Percentiles rank a stretch among this genome's conserved stretches.
phyloP scores from a whole-genome alignment of 176 grass and related monocot species.

The Carex cristatella region DNA sequence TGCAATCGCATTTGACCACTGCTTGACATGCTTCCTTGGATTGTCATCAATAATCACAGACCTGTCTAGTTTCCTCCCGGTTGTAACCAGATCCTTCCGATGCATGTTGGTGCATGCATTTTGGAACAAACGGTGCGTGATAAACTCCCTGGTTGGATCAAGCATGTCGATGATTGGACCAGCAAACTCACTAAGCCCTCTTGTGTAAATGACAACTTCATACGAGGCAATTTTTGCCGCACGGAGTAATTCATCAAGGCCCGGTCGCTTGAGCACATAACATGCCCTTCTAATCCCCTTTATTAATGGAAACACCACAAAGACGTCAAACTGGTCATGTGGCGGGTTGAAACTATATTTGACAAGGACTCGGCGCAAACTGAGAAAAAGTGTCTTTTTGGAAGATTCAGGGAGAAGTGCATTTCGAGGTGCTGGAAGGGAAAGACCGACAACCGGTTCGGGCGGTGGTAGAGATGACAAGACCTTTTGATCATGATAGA shows the following conservation, averaged over 20 bases:
- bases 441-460: not conserved
- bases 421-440: not conserved
- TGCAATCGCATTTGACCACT: not conserved
- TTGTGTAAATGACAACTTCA: not conserved
- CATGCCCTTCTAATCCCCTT: not conserved
- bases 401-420: not conserved
- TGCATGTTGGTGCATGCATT: slow-evolving; percentile 1
- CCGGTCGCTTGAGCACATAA: not conserved
- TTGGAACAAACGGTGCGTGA: not conserved
- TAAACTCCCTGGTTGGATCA: not conserved
- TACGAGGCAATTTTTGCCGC: not conserved
- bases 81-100: not conserved
- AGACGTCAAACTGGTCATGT: not conserved
- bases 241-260: not conserved
- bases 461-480: not conserved
- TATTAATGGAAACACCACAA: not conserved
- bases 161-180: slow-evolving; percentile 3
- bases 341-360: not conserved
- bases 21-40: not conserved
- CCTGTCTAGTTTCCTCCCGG: not conserved
- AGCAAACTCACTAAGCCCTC: not conserved
- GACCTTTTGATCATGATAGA: not conserved
- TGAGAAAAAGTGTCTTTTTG: not conserved
- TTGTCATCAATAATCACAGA: slow-evolving; percentile 6
- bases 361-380: not conserved